Evolutionary conservation across 495 filamentous ascomycete genomes (phyloP).

Genomic region (Opeltia flavorubescens): DNA sequence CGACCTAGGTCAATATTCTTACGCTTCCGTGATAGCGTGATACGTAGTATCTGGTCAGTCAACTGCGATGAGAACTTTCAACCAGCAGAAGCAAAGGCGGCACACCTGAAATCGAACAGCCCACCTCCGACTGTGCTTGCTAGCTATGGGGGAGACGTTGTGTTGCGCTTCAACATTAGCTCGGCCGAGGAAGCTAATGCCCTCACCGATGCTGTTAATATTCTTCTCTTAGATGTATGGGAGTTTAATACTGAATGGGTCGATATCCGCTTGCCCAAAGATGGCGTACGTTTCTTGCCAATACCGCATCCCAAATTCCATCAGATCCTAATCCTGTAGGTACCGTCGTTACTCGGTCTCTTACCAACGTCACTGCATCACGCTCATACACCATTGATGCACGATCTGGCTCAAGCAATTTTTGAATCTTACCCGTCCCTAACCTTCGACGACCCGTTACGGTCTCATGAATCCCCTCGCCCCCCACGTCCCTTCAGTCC

Average conservation of each 20-base stretch:
- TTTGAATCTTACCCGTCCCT: conserved; percentile 58
- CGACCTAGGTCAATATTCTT: conserved; percentile 20
- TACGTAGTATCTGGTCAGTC: conserved; percentile 49
- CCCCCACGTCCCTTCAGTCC: conserved; percentile 19
- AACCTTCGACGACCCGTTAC: conserved; percentile 12
- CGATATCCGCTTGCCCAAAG: conserved; percentile 70
- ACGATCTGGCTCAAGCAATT: conserved; percentile 64
- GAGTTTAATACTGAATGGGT: conserved; percentile 67
- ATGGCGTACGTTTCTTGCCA: conserved; percentile 42
- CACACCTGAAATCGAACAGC: conserved; percentile 13
- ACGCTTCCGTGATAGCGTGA: conserved; percentile 48
- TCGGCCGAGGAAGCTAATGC: conserved; percentile 54
- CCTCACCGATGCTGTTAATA: conserved; percentile 57
- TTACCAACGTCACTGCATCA: conserved; percentile 63
- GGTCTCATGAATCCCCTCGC: conserved; percentile 18
- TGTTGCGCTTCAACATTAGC: conserved; percentile 74
- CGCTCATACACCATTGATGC: conserved; percentile 61
- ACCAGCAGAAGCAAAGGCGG: neutral
- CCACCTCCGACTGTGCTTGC: conserved; percentile 38
- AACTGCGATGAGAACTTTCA: conserved; percentile 15
- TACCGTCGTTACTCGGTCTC: conserved; percentile 66
- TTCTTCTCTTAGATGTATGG: conserved; percentile 83
- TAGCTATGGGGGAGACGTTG: conserved; percentile 67
- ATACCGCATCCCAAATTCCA: neutral
- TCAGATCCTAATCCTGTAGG: conserved; percentile 23